These are phyloP conservation scores for Leptoxyphium fumago DNA, from an alignment of 2,329 filamentous ascomycete species.

Conservation along the genomic window DNA sequence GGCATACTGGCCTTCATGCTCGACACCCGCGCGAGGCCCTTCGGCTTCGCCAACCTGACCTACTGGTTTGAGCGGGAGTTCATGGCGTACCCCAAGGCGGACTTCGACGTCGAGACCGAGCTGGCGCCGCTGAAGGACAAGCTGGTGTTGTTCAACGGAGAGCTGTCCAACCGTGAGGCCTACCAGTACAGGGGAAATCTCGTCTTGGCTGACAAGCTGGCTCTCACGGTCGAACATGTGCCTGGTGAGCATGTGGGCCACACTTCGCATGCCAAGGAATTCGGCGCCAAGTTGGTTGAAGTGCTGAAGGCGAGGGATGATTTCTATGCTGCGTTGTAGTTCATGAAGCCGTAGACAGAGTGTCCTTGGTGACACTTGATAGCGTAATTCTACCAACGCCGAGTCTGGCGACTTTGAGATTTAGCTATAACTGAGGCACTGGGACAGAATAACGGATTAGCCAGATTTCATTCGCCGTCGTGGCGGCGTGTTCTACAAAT, in stretches of 20 bases:
- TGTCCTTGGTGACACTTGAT: no score
- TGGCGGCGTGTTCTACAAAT: no score
- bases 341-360: no score
- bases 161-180: constrained; percentile 2
- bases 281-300: constrained; percentile 2
- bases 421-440: no score
- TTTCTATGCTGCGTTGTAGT: constrained; percentile 2
- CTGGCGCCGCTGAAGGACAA: constrained; percentile 4
- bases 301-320: constrained; percentile 1
- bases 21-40: constrained; percentile 1
- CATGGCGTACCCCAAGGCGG: constrained; percentile 3
- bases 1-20: background rate
- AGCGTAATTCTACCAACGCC: no score
- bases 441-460: no score
- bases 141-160: constrained; percentile 4
- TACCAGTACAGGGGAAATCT: constrained; percentile 6
- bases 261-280: constrained; percentile 1
- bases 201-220: constrained; percentile 2
- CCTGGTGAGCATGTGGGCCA: constrained; percentile 5
- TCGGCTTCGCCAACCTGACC: constrained; percentile 1
- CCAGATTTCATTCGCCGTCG: no score
- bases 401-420: no score
- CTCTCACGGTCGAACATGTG: constrained; percentile 1
- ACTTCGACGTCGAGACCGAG: constrained; percentile 3
- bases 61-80: constrained; percentile 8